Evolutionary conservation across 352 stramenopile genomes (phyloP).

Genomic region (Pythium grandisporangium): DNA sequence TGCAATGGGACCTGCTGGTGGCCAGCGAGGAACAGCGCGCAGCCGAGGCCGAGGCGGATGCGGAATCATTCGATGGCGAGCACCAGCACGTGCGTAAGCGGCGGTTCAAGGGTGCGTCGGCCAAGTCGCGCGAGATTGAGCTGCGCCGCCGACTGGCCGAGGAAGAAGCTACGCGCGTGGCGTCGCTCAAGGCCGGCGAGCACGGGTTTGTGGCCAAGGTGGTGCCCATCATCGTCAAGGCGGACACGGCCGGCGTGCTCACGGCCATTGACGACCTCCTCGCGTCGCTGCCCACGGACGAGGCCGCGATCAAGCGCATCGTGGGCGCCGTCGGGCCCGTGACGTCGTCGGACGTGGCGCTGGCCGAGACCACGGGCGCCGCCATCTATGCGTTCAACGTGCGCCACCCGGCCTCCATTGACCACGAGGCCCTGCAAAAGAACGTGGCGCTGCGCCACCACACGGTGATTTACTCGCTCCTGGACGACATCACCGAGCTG

Average conservation of each 20-base stretch:
- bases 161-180: conserved; percentile 63
- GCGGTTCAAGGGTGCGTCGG: conserved; percentile 36
- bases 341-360: conserved; percentile 72
- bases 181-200: conserved; percentile 55
- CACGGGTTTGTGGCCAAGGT: conserved; percentile 87
- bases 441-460: conserved; percentile 62
- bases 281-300: conserved; percentile 52
- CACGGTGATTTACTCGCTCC: conserved; percentile 82
- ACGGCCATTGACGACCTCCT: conserved; percentile 89
- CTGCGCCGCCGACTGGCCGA: conserved; percentile 49
- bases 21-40: conserved; percentile 40
- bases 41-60: conserved; percentile 37
- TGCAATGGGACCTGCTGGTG: conserved; percentile 71
- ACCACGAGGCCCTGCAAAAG: conserved; percentile 75
- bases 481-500: conserved; percentile 84
- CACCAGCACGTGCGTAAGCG: conserved; percentile 19
- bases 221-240: conserved; percentile 97
- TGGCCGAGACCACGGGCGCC: conserved; percentile 73
- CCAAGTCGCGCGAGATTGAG: conserved; percentile 65
- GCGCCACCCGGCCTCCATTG: conserved; percentile 56
- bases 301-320: conserved; percentile 78
- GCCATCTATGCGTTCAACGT: conserved; percentile 89
- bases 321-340: conserved; percentile 72
- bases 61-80: too few relatives aligned
- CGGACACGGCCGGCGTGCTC: conserved; percentile 96